These are phyloP conservation scores for Talaromyces atroroseus DNA, from an alignment of 2,329 filamentous ascomycete genomes.

Conservation along the genomic window DNA sequence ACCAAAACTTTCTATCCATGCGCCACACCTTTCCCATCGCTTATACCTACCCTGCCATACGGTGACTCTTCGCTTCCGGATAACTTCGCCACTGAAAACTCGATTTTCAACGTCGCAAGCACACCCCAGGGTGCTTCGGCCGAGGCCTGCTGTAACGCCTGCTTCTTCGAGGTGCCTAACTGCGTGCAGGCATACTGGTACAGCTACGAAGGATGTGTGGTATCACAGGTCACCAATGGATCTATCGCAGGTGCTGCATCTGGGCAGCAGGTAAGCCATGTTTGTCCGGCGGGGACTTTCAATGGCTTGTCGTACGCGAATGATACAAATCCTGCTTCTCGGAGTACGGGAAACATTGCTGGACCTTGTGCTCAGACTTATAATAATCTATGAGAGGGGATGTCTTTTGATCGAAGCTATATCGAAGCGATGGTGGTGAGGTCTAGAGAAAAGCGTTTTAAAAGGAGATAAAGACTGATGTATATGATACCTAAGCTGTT, in stretches of 20 bases:
- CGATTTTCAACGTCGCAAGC: not conserved
- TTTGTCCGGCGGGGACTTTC: constrained; percentile 7
- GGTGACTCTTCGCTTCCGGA: constrained; percentile 5
- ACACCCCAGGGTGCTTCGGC: constrained; percentile 6
- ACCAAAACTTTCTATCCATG: constrained; percentile 8
- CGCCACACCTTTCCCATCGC: constrained; percentile 9
- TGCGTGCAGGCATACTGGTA: constrained; percentile 14
- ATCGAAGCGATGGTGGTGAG: not conserved
- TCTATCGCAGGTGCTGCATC: constrained; percentile 4
- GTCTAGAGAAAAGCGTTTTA: not conserved
- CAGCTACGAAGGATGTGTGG: constrained; percentile 11
- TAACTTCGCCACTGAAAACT: constrained; percentile 4
- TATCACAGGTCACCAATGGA: constrained; percentile 7
- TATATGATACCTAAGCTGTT: not conserved
- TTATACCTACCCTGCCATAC: constrained; percentile 4
- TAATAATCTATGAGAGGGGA: not conserved
- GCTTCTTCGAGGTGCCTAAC: constrained; percentile 11
- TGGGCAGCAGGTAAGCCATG: not conserved
- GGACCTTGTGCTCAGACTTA: constrained; percentile 10
- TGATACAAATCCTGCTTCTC: constrained; percentile 7
- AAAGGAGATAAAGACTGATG: not conserved
- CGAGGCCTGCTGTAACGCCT: constrained; percentile 12
- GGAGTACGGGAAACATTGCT: constrained; percentile 11
- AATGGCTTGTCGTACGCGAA: constrained; percentile 6
- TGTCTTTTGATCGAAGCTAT: not conserved